phyloP scores from a whole-genome alignment of 225 moss, liverwort and hornwort genomes.

The Pseudisothecium myosuroides region DNA sequence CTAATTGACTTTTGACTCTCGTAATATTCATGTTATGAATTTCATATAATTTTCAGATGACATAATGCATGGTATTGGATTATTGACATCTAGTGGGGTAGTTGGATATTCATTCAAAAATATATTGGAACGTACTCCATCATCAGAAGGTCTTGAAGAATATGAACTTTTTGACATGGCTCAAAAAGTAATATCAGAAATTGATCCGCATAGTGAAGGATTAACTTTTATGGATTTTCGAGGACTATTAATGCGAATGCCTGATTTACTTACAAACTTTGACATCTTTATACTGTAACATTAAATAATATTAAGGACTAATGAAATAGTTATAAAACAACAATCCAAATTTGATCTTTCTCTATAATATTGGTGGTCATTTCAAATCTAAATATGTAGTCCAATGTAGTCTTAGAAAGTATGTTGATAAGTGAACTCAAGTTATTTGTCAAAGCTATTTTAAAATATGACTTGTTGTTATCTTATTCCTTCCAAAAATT shows the following conservation, averaged over 20 bases:
- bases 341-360: accelerated
- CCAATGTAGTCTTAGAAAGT: accelerated
- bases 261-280: conserved; percentile 75
- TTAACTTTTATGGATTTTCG: conserved; percentile 75
- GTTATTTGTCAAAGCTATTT: not conserved
- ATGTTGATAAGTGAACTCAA: not conserved
- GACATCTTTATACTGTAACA: conserved; percentile 13
- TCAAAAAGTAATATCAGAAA: conserved; percentile 47
- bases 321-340: too few relatives aligned
- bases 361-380: not conserved
- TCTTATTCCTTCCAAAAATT: not conserved
- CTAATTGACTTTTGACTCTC: accelerated
- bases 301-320: not conserved
- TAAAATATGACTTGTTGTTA: accelerated
- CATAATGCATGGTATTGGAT: conserved; percentile 59
- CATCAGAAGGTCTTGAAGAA: conserved; percentile 59
- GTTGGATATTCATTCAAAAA: conserved; percentile 32
- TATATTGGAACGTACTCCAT: conserved; percentile 43
- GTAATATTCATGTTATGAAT: not conserved
- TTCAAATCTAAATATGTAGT: not conserved
- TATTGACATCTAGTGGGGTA: conserved; percentile 65
- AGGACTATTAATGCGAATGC: conserved; percentile 74
- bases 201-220: conserved; percentile 47
- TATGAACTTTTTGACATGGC: conserved; percentile 47
- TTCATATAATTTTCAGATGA: conserved; percentile 30